Evolutionary conservation across 2,329 filamentous ascomycete genomes (phyloP).

Genomic region (Pseudogymnoascus sp.): DNA sequence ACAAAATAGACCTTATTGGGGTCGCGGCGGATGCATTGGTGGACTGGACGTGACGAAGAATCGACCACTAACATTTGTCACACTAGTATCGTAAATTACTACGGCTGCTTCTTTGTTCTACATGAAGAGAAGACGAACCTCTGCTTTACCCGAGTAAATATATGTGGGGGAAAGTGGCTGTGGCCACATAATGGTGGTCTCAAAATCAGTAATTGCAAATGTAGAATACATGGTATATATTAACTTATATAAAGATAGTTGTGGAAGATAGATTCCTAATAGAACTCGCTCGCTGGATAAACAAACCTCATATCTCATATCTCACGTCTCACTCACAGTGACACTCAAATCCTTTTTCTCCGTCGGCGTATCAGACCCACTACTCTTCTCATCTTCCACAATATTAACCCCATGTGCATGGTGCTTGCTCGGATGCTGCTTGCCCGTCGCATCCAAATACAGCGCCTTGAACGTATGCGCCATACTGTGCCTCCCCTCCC

Average conservation of each 20-base stretch:
- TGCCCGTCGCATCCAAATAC: conserved; percentile 48
- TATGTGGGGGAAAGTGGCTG: neutral
- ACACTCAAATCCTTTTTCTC: neutral
- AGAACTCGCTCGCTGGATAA: neutral
- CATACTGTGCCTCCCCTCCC: conserved; percentile 66
- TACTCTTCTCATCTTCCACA: conserved; percentile 15
- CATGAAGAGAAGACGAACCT: too few species aligned
- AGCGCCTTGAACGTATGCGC: conserved; percentile 54
- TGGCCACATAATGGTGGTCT: neutral
- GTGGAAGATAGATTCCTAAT: neutral
- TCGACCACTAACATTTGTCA: too few species aligned
- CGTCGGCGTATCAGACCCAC: conserved; percentile 8
- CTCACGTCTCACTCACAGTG: neutral
- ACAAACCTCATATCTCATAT: neutral
- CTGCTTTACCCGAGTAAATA: neutral
- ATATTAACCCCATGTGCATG: conserved; percentile 23
- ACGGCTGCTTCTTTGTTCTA: too few species aligned
- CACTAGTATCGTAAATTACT: too few species aligned
- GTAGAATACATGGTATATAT: neutral
- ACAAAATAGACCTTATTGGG: too few species aligned
- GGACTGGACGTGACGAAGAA: too few species aligned
- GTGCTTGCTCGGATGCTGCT: conserved; percentile 24
- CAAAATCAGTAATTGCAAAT: neutral
- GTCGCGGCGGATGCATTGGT: too few species aligned
- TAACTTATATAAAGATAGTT: neutral